Percentiles rank a stretch among this genome's conserved stretches.
phyloP scores from a whole-genome alignment of 2,329 filamentous ascomycete genomes.

The Acarospora socialis region DNA sequence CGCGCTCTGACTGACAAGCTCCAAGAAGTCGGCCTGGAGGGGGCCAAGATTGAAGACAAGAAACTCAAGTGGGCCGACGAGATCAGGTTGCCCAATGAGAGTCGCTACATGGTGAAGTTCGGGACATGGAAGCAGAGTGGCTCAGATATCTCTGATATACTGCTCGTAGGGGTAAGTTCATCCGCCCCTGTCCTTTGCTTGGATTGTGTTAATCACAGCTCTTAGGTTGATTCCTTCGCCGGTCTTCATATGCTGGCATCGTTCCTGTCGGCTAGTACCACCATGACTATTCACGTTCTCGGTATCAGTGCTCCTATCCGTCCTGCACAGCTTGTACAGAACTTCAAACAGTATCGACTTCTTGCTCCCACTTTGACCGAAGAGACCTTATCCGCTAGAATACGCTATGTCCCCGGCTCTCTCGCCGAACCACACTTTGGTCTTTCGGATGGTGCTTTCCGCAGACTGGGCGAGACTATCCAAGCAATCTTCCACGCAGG shows the following conservation, averaged over 20 bases:
- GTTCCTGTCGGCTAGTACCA: slow-evolving; percentile 1
- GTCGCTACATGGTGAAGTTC: not conserved
- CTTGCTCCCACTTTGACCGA: no score
- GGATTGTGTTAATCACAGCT: no score
- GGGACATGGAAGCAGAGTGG: no score
- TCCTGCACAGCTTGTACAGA: no score
- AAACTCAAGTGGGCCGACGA: slow-evolving; percentile 1
- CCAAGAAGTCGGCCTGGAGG: not conserved
- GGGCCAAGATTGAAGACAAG: not conserved
- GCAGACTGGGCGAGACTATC: slow-evolving; percentile 2
- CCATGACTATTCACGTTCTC: slow-evolving; percentile 1
- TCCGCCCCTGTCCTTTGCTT: no score
- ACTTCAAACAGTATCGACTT: no score
- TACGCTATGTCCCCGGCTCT: not conserved
- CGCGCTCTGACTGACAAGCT: slow-evolving; percentile 1
- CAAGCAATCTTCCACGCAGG: slow-evolving; percentile 5
- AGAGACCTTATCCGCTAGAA: no score
- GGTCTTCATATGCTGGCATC: slow-evolving; percentile 3
- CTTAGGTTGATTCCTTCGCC: slow-evolving; percentile 3
- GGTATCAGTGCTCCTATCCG: no score
- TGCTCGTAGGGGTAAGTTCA: slow-evolving; percentile 1
- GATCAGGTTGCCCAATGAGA: slow-evolving; percentile 2
- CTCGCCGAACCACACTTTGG: slow-evolving; percentile 2
- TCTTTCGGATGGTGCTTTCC: slow-evolving; percentile 3
- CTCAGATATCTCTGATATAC: slow-evolving; percentile 1